Base-by-base conservation (phyloP, 2,329 filamentous ascomycete species). In the Ophiostoma novo-ulmi region DNA sequence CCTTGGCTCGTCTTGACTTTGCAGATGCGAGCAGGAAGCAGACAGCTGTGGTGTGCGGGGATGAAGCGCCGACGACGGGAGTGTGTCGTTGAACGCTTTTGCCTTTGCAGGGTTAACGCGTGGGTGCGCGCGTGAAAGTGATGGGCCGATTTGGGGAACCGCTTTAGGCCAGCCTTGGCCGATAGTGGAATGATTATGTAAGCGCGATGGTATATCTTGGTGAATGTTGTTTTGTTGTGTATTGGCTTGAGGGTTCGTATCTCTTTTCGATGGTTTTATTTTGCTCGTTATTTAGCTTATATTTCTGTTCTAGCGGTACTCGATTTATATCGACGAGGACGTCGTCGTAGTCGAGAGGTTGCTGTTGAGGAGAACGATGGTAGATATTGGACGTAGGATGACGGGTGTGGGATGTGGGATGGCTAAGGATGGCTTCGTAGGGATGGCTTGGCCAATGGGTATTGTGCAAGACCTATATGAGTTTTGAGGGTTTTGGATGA, bases 171-270 rank as follows among this genome's bases (percentile, higher is more conserved):
- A 58, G 52, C 52, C n/a, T 26, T 58, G 55, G 55, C 55, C 58
- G 58, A 63, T 31, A 63, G 26, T 63, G 55, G 55, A 31, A 61
- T 63, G 58, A 63, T 63, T 63, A 63, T 35, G 58, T 63, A 63
- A 63, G 58, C 58, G 14, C 2, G 7, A 13, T 44, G 14, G 39
- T 17, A 17, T 44, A 17, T 6, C 0, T 31, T 58, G 22, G 11
- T 26, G 52, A 8, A 22, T 58, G 22, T 17, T 17, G 48, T 55
- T 22, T 55, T 58, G n/a, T 11, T 3, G 52, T 26, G 22, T 11
- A 48, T 31, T 31, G 20, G 44, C 14, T 14, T 14, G 39, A 13
- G 52, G 52, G n/a, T 58, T 58, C 14, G 52, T 58, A 22, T 26
- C 10, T n/a, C 14, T 44, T 44, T 10, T 5, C 1, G 5, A 1